These are phyloP conservation scores for Mucor velutinosus DNA, from an alignment of 371 early-diverging fungal species.

Conservation along the genomic window DNA sequence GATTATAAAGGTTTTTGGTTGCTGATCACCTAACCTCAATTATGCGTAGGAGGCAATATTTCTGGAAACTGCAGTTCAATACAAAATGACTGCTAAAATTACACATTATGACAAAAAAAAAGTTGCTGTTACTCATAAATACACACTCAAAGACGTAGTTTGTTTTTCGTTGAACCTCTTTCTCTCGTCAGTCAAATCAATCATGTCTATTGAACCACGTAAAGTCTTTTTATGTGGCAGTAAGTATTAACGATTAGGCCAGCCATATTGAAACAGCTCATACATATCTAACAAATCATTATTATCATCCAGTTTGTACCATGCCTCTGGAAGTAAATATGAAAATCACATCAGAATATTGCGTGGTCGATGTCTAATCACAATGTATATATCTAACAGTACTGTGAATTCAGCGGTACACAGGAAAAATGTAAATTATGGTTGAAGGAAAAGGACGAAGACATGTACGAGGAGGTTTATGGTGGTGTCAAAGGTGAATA, in stretches of 20 bases:
- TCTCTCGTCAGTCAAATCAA: not conserved
- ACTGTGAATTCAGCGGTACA: constrained; percentile 88
- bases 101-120: not conserved
- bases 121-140: not conserved
- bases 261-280: not conserved
- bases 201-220: constrained; percentile 30
- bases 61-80: not conserved
- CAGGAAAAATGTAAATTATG: constrained; percentile 81
- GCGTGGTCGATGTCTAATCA: not conserved
- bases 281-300: not conserved
- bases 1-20: no score
- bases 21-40: no score
- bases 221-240: constrained; percentile 52
- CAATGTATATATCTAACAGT: constrained; percentile 49
- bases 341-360: not conserved
- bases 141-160: not conserved
- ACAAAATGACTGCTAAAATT: not conserved
- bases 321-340: constrained; percentile 60
- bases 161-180: not conserved
- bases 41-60: not conserved
- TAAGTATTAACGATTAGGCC: constrained; percentile 18
- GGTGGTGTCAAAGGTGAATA: constrained; percentile 48
- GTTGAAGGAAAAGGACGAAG: constrained; percentile 67
- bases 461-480: constrained; percentile 57
- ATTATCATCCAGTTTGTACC: constrained; percentile 48